Base-by-base conservation (phyloP, 2,329 filamentous ascomycete genomes). In the Talaromyces sp. region DNA sequence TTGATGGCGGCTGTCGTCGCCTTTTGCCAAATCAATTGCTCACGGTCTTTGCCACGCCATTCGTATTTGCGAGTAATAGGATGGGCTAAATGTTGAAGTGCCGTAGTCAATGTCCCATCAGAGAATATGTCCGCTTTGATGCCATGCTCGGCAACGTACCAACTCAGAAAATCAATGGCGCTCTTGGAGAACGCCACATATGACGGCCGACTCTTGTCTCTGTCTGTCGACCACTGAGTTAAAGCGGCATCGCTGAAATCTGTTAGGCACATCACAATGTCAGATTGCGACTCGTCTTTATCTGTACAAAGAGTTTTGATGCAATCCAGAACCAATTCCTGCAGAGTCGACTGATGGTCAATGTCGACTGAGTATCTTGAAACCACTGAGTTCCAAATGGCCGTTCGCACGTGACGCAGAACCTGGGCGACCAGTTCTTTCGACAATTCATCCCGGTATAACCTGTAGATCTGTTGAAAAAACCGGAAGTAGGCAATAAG, bases 111-210 rank as follows among this genome's bases (percentile, higher is more conserved):
- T 0, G 91, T 87, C 1, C 87, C 87, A 52, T 87, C 88, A 1
- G 80, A 81, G 72, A 93, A 93, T 0, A 96, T 86, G 41, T 90
- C 87, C n/a, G 80, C 73, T 27, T 90, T 87, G 61, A 80, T 78
- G 1, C 77, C 78, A 61, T 78, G 71, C 1, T 78, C 76, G 7
- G 70, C 66, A 54, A 80, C 70, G 64, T 80, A 80, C 77, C 77
- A 79, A 57, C 72, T 74, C 25, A 96, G 77, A 54, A 92, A 85
- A 2, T 84, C 80, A 84, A 97, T 95, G 66, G 90, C 88, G 22
- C 87, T 86, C 75, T 95, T 96, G 1, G 93, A 92, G 73, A 98
- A 86, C 39, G 95, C 94, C 63, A 99, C 88, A 73, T 93, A 98
- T 0, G 92, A 96, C 7, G 92, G 90, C 64, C 87, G 87, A 60